Evolutionary conservation across 73 alveolate species (phyloP).

Genomic region (Tetrahymena borealis): DNA sequence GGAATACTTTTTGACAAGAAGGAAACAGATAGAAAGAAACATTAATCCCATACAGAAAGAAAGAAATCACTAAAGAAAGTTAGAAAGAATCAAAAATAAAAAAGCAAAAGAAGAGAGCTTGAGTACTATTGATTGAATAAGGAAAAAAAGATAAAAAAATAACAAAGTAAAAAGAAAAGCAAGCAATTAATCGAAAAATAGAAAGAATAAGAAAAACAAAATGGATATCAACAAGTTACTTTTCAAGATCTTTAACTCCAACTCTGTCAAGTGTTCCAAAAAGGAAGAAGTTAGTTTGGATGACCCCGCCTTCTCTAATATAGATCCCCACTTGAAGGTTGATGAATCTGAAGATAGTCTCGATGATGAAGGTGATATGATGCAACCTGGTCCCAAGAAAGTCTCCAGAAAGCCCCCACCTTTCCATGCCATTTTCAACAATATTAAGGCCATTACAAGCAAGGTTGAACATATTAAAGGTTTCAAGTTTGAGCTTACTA

Average conservation of each 20-base stretch:
- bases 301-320: slow-evolving; percentile 31
- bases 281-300: slow-evolving; percentile 43
- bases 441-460: slow-evolving; percentile 40
- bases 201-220: background rate
- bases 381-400: slow-evolving; percentile 2
- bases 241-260: background rate
- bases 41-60: background rate
- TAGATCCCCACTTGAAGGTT: slow-evolving; percentile 33
- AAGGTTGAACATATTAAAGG: slow-evolving; percentile 47
- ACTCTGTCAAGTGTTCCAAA: background rate
- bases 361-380: slow-evolving; percentile 14
- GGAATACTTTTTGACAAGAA: background rate
- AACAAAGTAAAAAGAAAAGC: background rate
- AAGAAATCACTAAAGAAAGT: background rate
- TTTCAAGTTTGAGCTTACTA: slow-evolving; percentile 34
- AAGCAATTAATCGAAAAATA: background rate
- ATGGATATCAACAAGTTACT: background rate
- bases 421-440: slow-evolving; percentile 28
- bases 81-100: background rate
- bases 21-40: background rate
- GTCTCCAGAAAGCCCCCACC: slow-evolving; percentile 43
- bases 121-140: background rate
- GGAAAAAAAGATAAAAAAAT: background rate
- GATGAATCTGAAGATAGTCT: background rate
- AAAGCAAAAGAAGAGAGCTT: background rate